Percentiles rank a stretch among this genome's conserved stretches.
phyloP scores from a whole-genome alignment of 345 rosid species.

The Eucalyptus sideroxylon region DNA sequence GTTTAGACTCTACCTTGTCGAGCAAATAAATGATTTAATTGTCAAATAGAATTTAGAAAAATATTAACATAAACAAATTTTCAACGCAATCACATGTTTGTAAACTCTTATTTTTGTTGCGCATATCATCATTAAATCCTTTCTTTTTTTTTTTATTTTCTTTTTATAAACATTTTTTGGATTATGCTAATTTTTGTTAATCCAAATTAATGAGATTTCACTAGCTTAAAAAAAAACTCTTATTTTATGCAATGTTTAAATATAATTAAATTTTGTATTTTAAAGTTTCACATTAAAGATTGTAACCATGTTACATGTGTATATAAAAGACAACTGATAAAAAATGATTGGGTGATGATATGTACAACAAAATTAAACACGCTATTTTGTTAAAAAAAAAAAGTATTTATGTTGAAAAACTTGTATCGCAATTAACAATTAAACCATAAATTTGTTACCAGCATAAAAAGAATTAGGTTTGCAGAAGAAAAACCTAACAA shows the following conservation, averaged over 20 bases:
- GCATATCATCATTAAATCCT: neutral
- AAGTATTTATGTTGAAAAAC: neutral
- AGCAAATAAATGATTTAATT: neutral
- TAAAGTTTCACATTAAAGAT: neutral
- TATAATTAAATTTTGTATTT: neutral
- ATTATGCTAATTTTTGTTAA: too few relatives aligned
- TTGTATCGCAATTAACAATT: fast-evolving
- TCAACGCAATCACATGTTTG: neutral
- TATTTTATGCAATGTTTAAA: neutral
- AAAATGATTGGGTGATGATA: neutral
- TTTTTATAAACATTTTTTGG: neutral
- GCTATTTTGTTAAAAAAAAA: neutral
- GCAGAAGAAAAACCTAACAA: too few relatives aligned
- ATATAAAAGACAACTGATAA: neutral
- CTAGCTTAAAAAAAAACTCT: neutral
- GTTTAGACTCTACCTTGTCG: neutral
- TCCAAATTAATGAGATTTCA: neutral
- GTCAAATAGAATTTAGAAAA: neutral
- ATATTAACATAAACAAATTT: neutral
- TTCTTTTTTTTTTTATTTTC: too few relatives aligned
- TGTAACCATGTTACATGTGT: neutral
- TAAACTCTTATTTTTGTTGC: neutral
- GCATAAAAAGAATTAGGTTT: too few relatives aligned
- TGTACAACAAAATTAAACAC: neutral
- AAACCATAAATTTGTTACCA: neutral